Conservation (phyloP, 2,329 filamentous ascomycete species). For the Xylaria sp. region DNA sequence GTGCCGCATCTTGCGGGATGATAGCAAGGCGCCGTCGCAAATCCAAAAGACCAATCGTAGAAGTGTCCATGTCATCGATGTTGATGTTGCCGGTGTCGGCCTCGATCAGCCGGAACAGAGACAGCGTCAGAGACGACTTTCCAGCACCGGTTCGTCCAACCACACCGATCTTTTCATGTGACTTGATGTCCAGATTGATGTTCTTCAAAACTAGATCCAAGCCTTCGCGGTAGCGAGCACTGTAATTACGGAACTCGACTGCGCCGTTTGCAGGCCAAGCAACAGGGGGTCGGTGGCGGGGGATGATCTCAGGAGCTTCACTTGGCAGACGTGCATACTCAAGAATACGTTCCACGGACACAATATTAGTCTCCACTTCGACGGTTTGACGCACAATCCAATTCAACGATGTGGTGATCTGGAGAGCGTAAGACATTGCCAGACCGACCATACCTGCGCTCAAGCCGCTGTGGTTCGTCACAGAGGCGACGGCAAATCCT, state of each 20-base stretch:
- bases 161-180: constrained; percentile 96
- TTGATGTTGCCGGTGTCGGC: constrained; percentile 74
- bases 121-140: constrained; percentile 88
- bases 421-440: constrained; percentile 92
- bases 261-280: constrained; percentile 89
- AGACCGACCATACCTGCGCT: constrained; percentile 78
- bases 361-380: constrained; percentile 99
- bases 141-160: constrained; percentile 94
- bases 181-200: constrained; percentile 85
- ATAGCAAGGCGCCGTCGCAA: constrained; percentile 86
- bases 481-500: constrained; percentile 73
- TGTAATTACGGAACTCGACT: constrained; percentile 89
- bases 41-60: constrained; percentile 82
- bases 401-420: constrained; percentile 95
- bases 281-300: constrained; percentile 76
- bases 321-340: constrained; percentile 89
- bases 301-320: constrained; percentile 91
- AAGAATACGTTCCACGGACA: constrained; percentile 93
- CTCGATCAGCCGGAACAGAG: constrained; percentile 94
- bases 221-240: constrained; percentile 83
- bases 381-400: constrained; percentile 99
- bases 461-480: constrained; percentile 60
- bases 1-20: constrained; percentile 93
- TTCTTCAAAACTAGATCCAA: constrained; percentile 91
- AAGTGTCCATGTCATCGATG: constrained; percentile 86